Evolutionary conservation across 495 filamentous ascomycete species (phyloP).

Genomic region (Amorphotheca resinae): DNA sequence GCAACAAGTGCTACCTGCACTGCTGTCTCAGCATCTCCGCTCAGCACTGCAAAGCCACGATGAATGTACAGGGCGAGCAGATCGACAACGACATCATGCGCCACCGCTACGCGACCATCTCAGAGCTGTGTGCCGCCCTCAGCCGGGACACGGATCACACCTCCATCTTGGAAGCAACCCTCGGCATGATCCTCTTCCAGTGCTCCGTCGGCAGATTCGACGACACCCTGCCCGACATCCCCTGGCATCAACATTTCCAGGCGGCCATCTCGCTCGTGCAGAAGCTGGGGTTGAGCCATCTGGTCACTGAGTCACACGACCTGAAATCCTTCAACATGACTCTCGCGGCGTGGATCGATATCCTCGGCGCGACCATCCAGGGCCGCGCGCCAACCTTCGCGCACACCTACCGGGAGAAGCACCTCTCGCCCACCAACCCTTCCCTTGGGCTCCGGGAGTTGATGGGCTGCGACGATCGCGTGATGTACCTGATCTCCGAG

Average conservation of each 20-base stretch:
- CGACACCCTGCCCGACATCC: constrained; percentile 83
- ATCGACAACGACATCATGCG: constrained; percentile 89
- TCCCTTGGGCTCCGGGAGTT: constrained; percentile 70
- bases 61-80: constrained; percentile 54
- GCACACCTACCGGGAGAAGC: constrained; percentile 83
- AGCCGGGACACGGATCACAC: constrained; percentile 68
- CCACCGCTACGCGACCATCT: constrained; percentile 81
- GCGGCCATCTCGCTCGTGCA: constrained; percentile 71
- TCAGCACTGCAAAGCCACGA: constrained; percentile 73
- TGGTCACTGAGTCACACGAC: constrained; percentile 44
- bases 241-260: constrained; percentile 95
- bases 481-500: constrained; percentile 98
- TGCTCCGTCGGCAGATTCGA: constrained; percentile 79
- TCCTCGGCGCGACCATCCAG: constrained; percentile 86
- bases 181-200: constrained; percentile 97
- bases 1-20: constrained; percentile 86
- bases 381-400: constrained; percentile 77
- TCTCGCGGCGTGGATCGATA: constrained; percentile 91
- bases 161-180: constrained; percentile 82
- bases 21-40: constrained; percentile 93
- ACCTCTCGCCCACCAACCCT: constrained; percentile 55
- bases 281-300: constrained; percentile 65
- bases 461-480: constrained; percentile 94
- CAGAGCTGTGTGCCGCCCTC: constrained; percentile 73
- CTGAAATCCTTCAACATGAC: constrained; percentile 92